Percentiles rank a stretch among this genome's conserved stretches.
These are phyloP conservation scores for Candida rishiriensis DNA, from an alignment of 805 yeast species.

Conservation along the genomic window DNA sequence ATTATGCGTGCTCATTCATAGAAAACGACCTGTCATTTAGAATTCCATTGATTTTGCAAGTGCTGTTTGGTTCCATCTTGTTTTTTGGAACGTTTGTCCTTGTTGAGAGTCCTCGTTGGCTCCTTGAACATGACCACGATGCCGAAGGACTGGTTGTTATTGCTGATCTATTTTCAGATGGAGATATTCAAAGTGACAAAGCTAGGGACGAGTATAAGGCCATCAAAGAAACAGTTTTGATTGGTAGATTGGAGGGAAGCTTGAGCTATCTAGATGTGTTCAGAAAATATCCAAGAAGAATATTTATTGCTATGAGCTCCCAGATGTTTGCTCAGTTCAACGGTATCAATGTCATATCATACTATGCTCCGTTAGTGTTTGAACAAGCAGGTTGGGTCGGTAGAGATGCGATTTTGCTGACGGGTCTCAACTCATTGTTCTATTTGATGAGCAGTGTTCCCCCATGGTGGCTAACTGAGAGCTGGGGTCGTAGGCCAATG, in stretches of 20 bases:
- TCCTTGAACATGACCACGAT: slow-evolving; percentile 75
- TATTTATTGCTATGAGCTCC: slow-evolving; percentile 84
- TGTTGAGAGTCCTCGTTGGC: slow-evolving; percentile 89
- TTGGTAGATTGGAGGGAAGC: slow-evolving; percentile 79
- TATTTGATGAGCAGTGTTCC: slow-evolving; percentile 65
- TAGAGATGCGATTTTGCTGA: slow-evolving; percentile 81
- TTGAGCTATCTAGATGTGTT: slow-evolving; percentile 72
- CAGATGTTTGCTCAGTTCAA: slow-evolving; percentile 91
- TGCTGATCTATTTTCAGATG: slow-evolving; percentile 76
- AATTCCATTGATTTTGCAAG: slow-evolving; percentile 50
- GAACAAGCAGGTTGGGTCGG: slow-evolving; percentile 96
- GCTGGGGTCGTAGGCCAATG: slow-evolving; percentile 90
- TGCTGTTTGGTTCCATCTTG: slow-evolving; percentile 61
- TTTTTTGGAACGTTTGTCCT: slow-evolving; percentile 72
- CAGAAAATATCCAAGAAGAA: slow-evolving; percentile 67
- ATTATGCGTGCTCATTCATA: slow-evolving; percentile 48
- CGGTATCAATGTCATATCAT: slow-evolving; percentile 89
- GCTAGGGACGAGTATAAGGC: slow-evolving; percentile 74
- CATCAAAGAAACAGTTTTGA: slow-evolving; percentile 74
- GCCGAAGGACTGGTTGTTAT: slow-evolving; percentile 82
- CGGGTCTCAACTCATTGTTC: slow-evolving; percentile 69
- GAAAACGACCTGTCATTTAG: slow-evolving; percentile 48
- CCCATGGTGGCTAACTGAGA: slow-evolving; percentile 87
- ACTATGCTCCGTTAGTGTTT: slow-evolving; percentile 90
- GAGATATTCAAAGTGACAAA: slow-evolving; percentile 61